phyloP scores from a whole-genome alignment of 106 monocot genomes.

The Agapanthus africanus region DNA sequence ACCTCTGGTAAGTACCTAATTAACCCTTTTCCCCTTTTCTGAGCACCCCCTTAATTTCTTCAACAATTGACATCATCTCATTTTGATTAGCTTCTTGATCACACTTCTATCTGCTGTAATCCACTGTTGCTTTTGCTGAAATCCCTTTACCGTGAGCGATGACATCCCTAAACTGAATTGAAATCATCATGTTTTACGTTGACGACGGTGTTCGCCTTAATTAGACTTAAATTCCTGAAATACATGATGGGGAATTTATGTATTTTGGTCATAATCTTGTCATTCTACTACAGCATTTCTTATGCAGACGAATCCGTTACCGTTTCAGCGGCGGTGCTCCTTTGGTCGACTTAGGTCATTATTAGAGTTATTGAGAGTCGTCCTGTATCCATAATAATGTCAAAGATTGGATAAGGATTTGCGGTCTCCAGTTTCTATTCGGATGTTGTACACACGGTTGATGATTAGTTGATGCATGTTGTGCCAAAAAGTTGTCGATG shows the following conservation, averaged over 20 bases:
- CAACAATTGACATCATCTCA: not conserved
- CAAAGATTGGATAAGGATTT: not conserved
- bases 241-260: too few relatives aligned
- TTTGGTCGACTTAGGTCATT: too few relatives aligned
- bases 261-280: too few relatives aligned
- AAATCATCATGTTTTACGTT: not conserved
- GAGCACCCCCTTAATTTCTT: not conserved
- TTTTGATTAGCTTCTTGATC: not conserved
- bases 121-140: too few relatives aligned
- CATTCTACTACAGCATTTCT: too few relatives aligned
- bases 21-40: not conserved
- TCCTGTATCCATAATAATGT: not conserved
- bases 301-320: too few relatives aligned
- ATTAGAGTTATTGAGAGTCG: not conserved
- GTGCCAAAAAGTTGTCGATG: not conserved
- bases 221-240: not conserved
- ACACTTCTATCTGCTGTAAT: not conserved
- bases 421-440: not conserved
- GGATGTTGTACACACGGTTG: not conserved
- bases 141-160: too few relatives aligned
- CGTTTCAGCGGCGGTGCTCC: not conserved
- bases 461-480: not conserved
- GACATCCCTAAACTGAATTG: too few relatives aligned
- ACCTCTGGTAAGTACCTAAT: constrained; percentile 15
- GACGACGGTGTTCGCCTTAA: not conserved